A percentile compares a stretch with the other conserved stretches of the same genome.
phyloP scores from a whole-genome alignment of 768 basidiomycete species.

The Trametes cubensis region DNA sequence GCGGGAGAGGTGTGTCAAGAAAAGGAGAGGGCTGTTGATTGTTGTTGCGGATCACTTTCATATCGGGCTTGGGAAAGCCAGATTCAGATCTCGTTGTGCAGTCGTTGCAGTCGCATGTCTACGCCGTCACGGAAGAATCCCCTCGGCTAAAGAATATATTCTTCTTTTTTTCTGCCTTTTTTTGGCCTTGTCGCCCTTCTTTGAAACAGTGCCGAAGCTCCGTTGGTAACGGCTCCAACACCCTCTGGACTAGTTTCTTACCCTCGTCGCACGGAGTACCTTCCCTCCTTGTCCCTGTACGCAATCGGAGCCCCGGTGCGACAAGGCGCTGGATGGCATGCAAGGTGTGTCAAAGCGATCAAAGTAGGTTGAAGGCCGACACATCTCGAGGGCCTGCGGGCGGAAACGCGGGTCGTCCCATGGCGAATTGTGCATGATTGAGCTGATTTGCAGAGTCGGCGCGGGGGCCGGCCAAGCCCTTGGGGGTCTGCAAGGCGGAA shows the following conservation, averaged over 20 bases:
- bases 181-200: slow-evolving; percentile 11
- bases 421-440: slow-evolving; percentile 2
- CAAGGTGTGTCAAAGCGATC: slow-evolving; percentile 7
- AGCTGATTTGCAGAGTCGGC: slow-evolving; percentile 14
- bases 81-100: slow-evolving; percentile 26
- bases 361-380: slow-evolving; percentile 4
- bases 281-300: background rate
- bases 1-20: slow-evolving; percentile 28
- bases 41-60: slow-evolving; percentile 41
- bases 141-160: slow-evolving; percentile 23
- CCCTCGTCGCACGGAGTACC: slow-evolving; percentile 4
- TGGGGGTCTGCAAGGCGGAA: slow-evolving; percentile 1
- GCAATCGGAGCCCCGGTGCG: background rate
- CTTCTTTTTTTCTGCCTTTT: slow-evolving; percentile 15
- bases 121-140: slow-evolving; percentile 23
- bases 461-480: slow-evolving; percentile 6
- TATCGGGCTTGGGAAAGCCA: slow-evolving; percentile 36
- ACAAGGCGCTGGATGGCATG: background rate
- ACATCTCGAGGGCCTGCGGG: background rate
- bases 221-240: slow-evolving; percentile 21
- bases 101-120: slow-evolving; percentile 21
- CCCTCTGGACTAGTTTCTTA: slow-evolving; percentile 13
- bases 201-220: slow-evolving; percentile 14
- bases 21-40: slow-evolving; percentile 29
- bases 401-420: slow-evolving; percentile 5